These are phyloP conservation scores for Melanomma pulvis-pyrius DNA, from an alignment of 495 filamentous ascomycete genomes.

Conservation along the genomic window DNA sequence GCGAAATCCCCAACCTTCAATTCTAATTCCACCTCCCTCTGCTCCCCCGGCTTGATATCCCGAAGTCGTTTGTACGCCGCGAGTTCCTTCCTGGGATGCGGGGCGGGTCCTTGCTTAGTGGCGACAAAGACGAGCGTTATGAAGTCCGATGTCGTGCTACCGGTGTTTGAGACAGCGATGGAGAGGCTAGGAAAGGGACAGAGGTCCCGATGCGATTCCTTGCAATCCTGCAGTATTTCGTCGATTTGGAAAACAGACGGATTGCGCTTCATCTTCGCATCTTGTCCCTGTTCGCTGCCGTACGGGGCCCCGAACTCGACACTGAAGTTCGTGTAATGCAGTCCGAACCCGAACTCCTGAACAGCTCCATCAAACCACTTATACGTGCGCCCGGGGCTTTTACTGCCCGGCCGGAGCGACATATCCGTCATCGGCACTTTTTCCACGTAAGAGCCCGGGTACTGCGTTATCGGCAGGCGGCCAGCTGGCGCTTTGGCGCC, in stretches of 20 bases:
- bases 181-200: conserved; percentile 48
- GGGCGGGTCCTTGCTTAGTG: conserved; percentile 58
- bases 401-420: conserved; percentile 53
- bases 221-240: conserved; percentile 38
- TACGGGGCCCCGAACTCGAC: conserved; percentile 40
- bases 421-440: conserved; percentile 60
- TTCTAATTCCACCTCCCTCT: conserved; percentile 47
- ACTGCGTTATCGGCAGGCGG: conserved; percentile 60
- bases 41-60: conserved; percentile 49
- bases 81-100: conserved; percentile 65
- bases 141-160: conserved; percentile 58
- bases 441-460: conserved; percentile 57
- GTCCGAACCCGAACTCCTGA: conserved; percentile 59
- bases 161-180: conserved; percentile 57
- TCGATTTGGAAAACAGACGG: conserved; percentile 37
- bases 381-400: conserved; percentile 57
- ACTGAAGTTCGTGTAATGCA: conserved; percentile 56
- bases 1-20: conserved; percentile 62
- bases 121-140: conserved; percentile 61
- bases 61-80: conserved; percentile 60
- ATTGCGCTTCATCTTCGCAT: not conserved
- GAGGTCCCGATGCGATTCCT: conserved; percentile 29
- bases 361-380: conserved; percentile 61
- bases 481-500: conserved; percentile 60
- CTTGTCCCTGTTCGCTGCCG: not conserved